Conservation (phyloP, 163 green algal genomes). For the Chlamydomonas reinhardtii region DNA sequence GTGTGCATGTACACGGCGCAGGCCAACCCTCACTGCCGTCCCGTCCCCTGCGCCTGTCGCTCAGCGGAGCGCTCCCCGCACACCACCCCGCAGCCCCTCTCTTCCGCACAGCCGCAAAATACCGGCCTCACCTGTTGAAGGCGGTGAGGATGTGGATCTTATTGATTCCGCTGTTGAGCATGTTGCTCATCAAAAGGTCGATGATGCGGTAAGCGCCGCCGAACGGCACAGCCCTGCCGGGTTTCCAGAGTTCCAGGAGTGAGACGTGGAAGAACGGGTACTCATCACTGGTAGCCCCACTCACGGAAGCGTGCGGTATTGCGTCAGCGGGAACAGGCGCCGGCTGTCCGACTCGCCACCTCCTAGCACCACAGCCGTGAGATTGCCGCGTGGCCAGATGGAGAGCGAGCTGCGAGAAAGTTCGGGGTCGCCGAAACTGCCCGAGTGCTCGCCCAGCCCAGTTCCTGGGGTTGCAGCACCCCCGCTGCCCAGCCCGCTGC, state of each 20-base stretch:
- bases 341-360: constrained; percentile 70
- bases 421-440: neutral
- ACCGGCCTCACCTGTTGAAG: constrained; percentile 81
- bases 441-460: no score
- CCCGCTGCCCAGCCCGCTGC: no score
- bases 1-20: no score
- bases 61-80: no score
- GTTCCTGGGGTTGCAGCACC: no score
- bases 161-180: constrained; percentile 90
- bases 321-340: constrained; percentile 81
- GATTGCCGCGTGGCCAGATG: constrained; percentile 32
- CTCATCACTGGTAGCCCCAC: no score
- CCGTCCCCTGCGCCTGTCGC: no score
- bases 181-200: constrained; percentile 92
- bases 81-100: no score
- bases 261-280: no score
- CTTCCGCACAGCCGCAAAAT: no score
- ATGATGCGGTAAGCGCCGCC: constrained; percentile 85
- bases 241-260: no score
- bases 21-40: no score
- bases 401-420: neutral
- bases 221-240: constrained; percentile 80
- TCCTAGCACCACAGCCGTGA: constrained; percentile 69
- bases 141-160: constrained; percentile 96
- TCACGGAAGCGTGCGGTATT: constrained; percentile 77